Conservation (phyloP, 1,284 basidiomycete genomes). For the Pseudozyma hubeiensis region DNA sequence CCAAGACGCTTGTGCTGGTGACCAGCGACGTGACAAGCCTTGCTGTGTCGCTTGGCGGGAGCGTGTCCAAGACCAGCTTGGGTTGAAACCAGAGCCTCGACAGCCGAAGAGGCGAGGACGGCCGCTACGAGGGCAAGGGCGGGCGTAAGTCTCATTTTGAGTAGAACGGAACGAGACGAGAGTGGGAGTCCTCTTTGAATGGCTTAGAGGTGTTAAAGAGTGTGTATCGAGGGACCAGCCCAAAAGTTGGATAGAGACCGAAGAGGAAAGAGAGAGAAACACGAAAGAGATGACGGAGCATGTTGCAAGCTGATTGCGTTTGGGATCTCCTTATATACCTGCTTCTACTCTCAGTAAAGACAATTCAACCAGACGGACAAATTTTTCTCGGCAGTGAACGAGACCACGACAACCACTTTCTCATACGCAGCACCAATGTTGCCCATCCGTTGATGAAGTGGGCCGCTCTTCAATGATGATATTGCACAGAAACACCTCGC, state of each 20-base stretch:
- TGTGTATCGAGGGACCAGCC: slow-evolving; percentile 32
- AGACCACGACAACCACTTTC: too few relatives aligned
- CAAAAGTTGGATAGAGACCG: slow-evolving; percentile 2
- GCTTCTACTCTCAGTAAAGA: too few relatives aligned
- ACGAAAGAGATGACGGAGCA: not conserved
- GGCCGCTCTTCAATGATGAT: too few relatives aligned
- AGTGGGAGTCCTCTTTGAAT: not conserved
- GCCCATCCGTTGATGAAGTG: too few relatives aligned
- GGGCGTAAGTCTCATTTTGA: slow-evolving; percentile 29
- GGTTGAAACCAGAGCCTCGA: slow-evolving; percentile 13
- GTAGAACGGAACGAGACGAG: not conserved
- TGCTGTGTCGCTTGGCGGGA: not conserved
- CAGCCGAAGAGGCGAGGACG: slow-evolving; percentile 17
- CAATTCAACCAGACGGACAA: too few relatives aligned
- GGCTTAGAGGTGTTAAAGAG: slow-evolving; percentile 1
- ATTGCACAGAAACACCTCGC: too few relatives aligned
- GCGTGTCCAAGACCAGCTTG: slow-evolving; percentile 10
- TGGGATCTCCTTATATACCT: too few relatives aligned
- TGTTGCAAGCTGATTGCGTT: too few relatives aligned
- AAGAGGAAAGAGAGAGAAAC: not conserved
- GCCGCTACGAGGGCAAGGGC: slow-evolving; percentile 30
- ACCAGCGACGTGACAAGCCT: slow-evolving; percentile 1
- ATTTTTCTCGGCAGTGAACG: too few relatives aligned
- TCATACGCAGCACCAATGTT: too few relatives aligned
- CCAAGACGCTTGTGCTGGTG: slow-evolving; percentile 8